Conservation (phyloP, 208 protist genomes). For the Leishmania gerbilli region DNA sequence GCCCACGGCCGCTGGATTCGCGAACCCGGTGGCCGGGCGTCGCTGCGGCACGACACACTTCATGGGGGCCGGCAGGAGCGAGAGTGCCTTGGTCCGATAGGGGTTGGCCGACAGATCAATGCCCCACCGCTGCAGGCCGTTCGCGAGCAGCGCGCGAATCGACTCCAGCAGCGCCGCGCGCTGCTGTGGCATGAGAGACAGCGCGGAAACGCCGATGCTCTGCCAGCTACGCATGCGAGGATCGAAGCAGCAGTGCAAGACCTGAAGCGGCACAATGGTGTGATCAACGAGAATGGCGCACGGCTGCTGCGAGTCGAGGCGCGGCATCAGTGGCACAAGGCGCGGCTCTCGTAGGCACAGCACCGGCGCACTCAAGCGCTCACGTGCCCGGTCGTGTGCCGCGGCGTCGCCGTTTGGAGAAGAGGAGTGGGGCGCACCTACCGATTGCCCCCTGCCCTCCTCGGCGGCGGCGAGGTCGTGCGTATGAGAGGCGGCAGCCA, state of each 20-base stretch:
- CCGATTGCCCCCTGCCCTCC: neutral
- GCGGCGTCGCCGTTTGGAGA: neutral
- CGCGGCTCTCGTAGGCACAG: slow-evolving; percentile 33
- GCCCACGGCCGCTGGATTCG: slow-evolving; percentile 6
- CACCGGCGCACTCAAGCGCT: slow-evolving; percentile 1
- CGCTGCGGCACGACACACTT: slow-evolving; percentile 22
- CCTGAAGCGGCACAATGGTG: slow-evolving; percentile 74
- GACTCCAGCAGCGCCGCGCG: slow-evolving; percentile 53
- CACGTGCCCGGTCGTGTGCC: neutral
- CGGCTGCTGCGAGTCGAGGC: slow-evolving; percentile 74
- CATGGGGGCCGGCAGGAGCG: slow-evolving; percentile 64
- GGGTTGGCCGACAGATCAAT: slow-evolving; percentile 47
- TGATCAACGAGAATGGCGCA: slow-evolving; percentile 69
- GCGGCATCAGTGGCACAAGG: slow-evolving; percentile 39
- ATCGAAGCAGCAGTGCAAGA: slow-evolving; percentile 90
- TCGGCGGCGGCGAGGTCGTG: slow-evolving; percentile 1
- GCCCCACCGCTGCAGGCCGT: slow-evolving; percentile 68
- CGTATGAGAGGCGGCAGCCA: neutral
- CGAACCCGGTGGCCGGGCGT: neutral
- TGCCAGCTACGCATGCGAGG: slow-evolving; percentile 75
- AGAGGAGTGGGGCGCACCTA: too few species aligned
- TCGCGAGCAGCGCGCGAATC: slow-evolving; percentile 40
- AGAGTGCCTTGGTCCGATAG: slow-evolving; percentile 48
- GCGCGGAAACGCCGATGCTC: slow-evolving; percentile 50
- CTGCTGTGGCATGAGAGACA: slow-evolving; percentile 74